These are phyloP conservation scores for Fraxinus nigra DNA, from an alignment of 305 asterid species.

Conservation along the genomic window DNA sequence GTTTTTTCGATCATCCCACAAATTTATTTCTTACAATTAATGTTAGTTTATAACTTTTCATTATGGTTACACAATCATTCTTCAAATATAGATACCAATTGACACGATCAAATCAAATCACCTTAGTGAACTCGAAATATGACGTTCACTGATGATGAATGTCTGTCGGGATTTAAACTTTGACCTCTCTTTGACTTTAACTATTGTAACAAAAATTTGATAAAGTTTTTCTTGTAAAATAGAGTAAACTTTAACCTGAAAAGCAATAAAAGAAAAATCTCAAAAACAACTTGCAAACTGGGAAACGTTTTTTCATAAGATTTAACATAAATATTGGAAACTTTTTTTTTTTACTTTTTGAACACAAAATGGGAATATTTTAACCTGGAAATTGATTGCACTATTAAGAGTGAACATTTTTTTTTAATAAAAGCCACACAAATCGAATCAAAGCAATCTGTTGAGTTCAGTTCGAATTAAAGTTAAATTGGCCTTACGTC, in stretches of 20 bases:
- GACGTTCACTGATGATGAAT: neutral
- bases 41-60: neutral
- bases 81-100: neutral
- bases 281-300: neutral
- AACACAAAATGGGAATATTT: neutral
- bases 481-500: neutral
- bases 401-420: neutral
- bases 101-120: neutral
- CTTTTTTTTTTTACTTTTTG: no score
- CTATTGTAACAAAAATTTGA: neutral
- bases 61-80: neutral
- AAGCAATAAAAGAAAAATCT: neutral
- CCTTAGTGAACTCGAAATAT: neutral
- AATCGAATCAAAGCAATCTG: neutral
- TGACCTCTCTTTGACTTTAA: neutral
- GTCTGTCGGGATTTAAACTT: neutral
- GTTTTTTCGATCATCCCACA: neutral
- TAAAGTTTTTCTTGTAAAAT: neutral
- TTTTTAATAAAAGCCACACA: neutral
- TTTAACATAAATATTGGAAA: neutral
- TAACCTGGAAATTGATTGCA: neutral
- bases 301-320: neutral
- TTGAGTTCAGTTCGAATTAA: neutral
- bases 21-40: neutral
- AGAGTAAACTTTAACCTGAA: neutral